Conservation (phyloP, 495 filamentous ascomycete species). For the Xylaria scruposa region DNA sequence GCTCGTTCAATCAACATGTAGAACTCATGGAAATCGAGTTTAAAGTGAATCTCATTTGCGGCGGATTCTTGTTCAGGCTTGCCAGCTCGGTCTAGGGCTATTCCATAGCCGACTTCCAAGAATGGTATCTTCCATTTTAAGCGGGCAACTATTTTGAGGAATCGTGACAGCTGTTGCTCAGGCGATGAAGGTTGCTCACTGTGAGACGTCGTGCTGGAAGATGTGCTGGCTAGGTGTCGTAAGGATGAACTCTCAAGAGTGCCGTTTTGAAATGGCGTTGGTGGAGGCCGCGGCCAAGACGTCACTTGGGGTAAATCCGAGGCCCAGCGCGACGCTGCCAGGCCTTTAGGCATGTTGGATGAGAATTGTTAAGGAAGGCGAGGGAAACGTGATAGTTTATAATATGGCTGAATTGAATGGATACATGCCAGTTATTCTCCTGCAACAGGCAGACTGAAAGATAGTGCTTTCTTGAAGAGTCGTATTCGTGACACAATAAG, state of each 20-base stretch:
- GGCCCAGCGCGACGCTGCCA: conserved; percentile 29
- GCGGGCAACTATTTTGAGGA: conserved; percentile 62
- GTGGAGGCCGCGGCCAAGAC: conserved; percentile 11
- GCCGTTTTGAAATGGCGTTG: background rate
- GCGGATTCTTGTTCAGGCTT: conserved; percentile 41
- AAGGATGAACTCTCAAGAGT: background rate
- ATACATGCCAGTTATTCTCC: background rate
- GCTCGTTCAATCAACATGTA: conserved; percentile 71
- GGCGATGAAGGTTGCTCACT: conserved; percentile 32
- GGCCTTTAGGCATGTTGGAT: conserved; percentile 10
- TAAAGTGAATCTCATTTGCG: conserved; percentile 66
- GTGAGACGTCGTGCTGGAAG: conserved; percentile 22
- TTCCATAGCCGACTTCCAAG: conserved; percentile 59
- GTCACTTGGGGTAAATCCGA: background rate
- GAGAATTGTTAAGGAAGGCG: background rate
- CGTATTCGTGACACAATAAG: background rate
- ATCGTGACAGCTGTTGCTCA: conserved; percentile 57
- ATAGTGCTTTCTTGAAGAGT: background rate
- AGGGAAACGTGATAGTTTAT: background rate
- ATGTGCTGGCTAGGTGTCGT: conserved; percentile 6
- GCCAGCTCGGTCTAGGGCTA: conserved; percentile 47
- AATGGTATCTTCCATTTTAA: conserved; percentile 67
- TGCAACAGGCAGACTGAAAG: background rate
- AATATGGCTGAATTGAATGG: background rate
- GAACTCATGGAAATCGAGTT: conserved; percentile 74